Evolutionary conservation across 1,284 basidiomycete genomes (phyloP), one percentile per base, ranked within the genome.

Genomic region (Papiliotrema flavescens): DNA sequence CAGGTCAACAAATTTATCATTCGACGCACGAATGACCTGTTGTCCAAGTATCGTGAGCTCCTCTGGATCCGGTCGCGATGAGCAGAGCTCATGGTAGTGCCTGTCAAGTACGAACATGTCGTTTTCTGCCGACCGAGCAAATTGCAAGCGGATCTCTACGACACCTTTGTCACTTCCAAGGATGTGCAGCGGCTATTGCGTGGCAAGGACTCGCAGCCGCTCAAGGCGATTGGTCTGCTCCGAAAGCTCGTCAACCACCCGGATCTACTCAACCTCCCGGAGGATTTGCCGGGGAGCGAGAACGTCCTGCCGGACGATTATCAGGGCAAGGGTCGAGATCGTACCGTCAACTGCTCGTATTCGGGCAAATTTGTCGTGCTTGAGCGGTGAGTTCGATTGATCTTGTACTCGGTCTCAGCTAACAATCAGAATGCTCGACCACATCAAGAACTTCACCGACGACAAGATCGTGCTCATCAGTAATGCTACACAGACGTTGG

Each of bases 381-480:
- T 15, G 94, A 97, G 68, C 83, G 93, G 90, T 91, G 59, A 51
- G 79, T 20, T 22, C 14, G 34, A 9, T n/a, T 4, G 14, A 13
- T 7, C 24, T 17, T 5, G n/a, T 22, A 51, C 13, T n/a, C 40
- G 24, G 11, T 26, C 23, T 35, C 35, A 9, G 23, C 53, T 57
- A 34, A 57, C 35, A 1, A 15, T 15, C 49, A 93, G 91, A 64
- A 95, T 97, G 76, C 78, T 97, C 45, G 85, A 90, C 66, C 86
- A 87, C 50, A 86, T 95, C 60, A 62, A 65, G 54, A 86, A 84
- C 13, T 83, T 88, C 61, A 93, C 89, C 19, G 88, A 83, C 58
- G 95, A 99, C 80, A 99, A 99, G 81, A 98, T 98, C 59, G 95
- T 99, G 7, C 80, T 99, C 41, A 98, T 99, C 74, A 94, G 90